These are phyloP conservation scores for Tilletia indica DNA, from an alignment of 1,284 basidiomycete species.

Conservation along the genomic window DNA sequence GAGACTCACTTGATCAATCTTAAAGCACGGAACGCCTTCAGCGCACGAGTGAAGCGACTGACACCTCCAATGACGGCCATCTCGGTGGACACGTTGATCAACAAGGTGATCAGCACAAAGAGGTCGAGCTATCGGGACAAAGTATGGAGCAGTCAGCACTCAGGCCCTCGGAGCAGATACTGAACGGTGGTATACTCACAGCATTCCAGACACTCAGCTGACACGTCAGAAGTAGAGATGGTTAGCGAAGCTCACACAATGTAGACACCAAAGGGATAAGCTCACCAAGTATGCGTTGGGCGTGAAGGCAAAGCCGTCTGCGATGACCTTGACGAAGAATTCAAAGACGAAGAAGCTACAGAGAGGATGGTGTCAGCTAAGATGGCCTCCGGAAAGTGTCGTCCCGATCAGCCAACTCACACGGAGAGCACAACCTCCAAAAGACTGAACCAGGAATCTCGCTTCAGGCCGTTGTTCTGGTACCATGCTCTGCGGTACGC, in stretches of 20 bases:
- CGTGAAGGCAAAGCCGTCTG: constrained; percentile 81
- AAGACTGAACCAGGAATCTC: constrained; percentile 83
- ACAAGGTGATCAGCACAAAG: constrained; percentile 75
- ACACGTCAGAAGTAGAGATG: background rate
- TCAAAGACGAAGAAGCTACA: constrained; percentile 73
- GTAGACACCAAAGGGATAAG: too few species aligned
- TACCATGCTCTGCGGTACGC: constrained; percentile 78
- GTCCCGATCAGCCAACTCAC: background rate
- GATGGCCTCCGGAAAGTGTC: background rate
- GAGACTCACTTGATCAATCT: constrained; percentile 71
- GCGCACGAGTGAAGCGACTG: constrained; percentile 75
- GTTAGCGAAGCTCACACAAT: background rate
- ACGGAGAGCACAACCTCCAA: constrained; percentile 72
- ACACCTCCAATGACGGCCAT: constrained; percentile 73
- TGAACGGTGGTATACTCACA: background rate
- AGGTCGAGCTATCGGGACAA: constrained; percentile 67
- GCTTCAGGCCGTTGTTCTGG: constrained; percentile 63
- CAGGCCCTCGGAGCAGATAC: background rate
- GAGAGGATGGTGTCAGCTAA: background rate
- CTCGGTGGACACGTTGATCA: constrained; percentile 77
- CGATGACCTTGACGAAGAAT: constrained; percentile 84
- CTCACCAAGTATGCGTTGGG: constrained; percentile 80
- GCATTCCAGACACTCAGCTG: constrained; percentile 82
- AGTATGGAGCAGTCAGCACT: background rate
- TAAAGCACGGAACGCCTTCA: constrained; percentile 86